phyloP scores from a whole-genome alignment of 768 basidiomycete genomes.

The Tricholoma hemisulphureum region DNA sequence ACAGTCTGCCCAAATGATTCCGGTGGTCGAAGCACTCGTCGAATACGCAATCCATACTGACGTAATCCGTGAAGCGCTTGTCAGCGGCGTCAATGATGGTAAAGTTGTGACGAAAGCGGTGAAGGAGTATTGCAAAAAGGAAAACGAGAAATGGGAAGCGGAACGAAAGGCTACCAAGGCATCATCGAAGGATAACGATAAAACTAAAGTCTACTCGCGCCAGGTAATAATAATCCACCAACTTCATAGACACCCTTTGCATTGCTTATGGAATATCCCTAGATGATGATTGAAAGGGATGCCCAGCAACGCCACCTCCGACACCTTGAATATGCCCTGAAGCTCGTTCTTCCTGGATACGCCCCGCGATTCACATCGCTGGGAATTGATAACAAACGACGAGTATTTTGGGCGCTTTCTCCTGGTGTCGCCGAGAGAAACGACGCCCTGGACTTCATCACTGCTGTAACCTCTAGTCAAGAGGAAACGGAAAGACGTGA shows the following conservation, averaged over 20 bases:
- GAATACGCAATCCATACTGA: slow-evolving; percentile 47
- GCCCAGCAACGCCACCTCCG: slow-evolving; percentile 49
- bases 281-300: slow-evolving; percentile 45
- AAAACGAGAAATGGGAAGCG: slow-evolving; percentile 58
- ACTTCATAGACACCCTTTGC: not conserved
- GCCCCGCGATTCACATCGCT: slow-evolving; percentile 56
- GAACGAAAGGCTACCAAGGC: slow-evolving; percentile 35
- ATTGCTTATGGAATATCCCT: not conserved
- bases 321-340: slow-evolving; percentile 55
- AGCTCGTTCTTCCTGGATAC: slow-evolving; percentile 44
- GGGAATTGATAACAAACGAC: slow-evolving; percentile 69
- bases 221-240: not conserved
- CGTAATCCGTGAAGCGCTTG: slow-evolving; percentile 57
- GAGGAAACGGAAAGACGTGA: not conserved
- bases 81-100: slow-evolving; percentile 51
- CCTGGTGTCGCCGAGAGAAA: slow-evolving; percentile 61
- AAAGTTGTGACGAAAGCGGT: slow-evolving; percentile 54
- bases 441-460: slow-evolving; percentile 41
- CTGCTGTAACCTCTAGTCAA: slow-evolving; percentile 13
- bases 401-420: slow-evolving; percentile 65
- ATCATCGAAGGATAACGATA: slow-evolving; percentile 22
- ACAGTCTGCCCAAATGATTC: slow-evolving; percentile 63
- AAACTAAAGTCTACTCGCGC: slow-evolving; percentile 14
- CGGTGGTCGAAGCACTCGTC: slow-evolving; percentile 60
- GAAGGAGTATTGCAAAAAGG: slow-evolving; percentile 52